Evolutionary conservation across 345 rosid genomes (phyloP), one percentile per base, ranked within the genome.

Genomic region (Crucihimalaya himalaica): DNA sequence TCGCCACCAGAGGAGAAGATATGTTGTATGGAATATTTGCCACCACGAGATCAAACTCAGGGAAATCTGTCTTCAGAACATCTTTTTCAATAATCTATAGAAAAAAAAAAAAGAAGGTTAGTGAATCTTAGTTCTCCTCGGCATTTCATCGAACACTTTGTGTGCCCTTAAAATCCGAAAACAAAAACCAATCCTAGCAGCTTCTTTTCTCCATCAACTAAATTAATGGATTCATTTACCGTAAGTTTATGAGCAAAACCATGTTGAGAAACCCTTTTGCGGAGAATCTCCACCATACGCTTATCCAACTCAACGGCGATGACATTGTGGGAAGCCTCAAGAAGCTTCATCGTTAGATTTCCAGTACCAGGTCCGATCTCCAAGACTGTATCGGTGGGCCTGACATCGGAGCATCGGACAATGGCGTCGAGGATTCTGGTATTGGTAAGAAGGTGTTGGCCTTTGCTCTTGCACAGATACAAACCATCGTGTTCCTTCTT

Each of bases 321-420:
- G 50, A 95, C 97, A 70, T 68, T 83, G 1, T 73, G 66, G 53
- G 90, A 82, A 27, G 78, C 87, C 62, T 88, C 73, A 12, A 87
- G 86, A 32, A 95, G 97, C 82, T 83, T 90, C 64, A 90, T 81
- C 8, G 97, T 95, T 77, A 92, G 97, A 58, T 92, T 95, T 32
- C 97, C 97, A 3, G 97, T 92, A 3, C 97, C 97, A 8, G 97
- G 97, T 56, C 96, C 97, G 19, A 95, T 88, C 83, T 95, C 96
- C 5, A 95, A 72, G 37, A 92, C 93, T 0, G 90, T 88, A 63
- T 95, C 97, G 0, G 80, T 72, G 3, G 87, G 83, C 28, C 74
- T 75, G 31, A 89, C 43, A 13, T 77, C 67, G 2, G 97, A 88
- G 74, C 66, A 80, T 31, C 84, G 77, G 48, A 92, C 93, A 57